Evolutionary conservation across 2,329 filamentous ascomycete genomes (phyloP).

Genomic region (Pyrenophora seminiperda): DNA sequence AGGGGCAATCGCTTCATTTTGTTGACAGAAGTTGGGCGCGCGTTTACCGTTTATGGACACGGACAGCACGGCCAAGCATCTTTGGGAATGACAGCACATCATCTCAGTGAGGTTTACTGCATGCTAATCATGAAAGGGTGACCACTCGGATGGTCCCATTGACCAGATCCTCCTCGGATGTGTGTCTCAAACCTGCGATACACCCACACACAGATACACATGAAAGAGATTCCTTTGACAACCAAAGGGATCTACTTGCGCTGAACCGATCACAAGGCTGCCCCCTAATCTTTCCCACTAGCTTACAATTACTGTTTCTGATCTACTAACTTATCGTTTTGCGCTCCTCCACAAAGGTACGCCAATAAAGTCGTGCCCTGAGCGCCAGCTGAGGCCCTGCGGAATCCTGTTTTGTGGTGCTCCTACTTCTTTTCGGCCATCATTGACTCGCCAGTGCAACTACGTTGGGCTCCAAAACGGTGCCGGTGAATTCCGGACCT

Average conservation of each 20-base stretch:
- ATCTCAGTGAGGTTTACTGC: conserved; percentile 1
- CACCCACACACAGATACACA: background rate
- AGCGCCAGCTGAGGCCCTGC: background rate
- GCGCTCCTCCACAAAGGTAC: background rate
- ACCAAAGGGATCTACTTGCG: conserved; percentile 5
- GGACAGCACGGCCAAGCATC: conserved; percentile 5
- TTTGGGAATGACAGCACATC: conserved; percentile 14
- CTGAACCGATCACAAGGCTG: background rate
- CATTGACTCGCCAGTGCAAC: conserved; percentile 7
- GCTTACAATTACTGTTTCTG: conserved; percentile 10
- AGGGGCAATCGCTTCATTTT: conserved; percentile 2
- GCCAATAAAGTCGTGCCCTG: conserved; percentile 3
- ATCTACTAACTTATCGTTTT: conserved; percentile 5
- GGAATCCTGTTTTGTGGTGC: conserved; percentile 8
- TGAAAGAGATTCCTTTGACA: conserved; percentile 3
- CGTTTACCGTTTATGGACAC: conserved; percentile 9
- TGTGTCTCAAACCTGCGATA: conserved; percentile 1
- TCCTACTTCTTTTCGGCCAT: conserved; percentile 8
- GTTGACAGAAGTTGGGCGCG: conserved; percentile 7
- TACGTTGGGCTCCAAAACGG: background rate
- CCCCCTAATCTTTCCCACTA: conserved; percentile 7
- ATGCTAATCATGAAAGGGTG: background rate
- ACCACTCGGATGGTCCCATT: background rate
- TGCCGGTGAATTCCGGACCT: background rate
- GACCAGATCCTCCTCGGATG: conserved; percentile 1